These are phyloP conservation scores for Dothideomycetes sp. DNA, from an alignment of 2,329 filamentous ascomycete species.

Conservation along the genomic window DNA sequence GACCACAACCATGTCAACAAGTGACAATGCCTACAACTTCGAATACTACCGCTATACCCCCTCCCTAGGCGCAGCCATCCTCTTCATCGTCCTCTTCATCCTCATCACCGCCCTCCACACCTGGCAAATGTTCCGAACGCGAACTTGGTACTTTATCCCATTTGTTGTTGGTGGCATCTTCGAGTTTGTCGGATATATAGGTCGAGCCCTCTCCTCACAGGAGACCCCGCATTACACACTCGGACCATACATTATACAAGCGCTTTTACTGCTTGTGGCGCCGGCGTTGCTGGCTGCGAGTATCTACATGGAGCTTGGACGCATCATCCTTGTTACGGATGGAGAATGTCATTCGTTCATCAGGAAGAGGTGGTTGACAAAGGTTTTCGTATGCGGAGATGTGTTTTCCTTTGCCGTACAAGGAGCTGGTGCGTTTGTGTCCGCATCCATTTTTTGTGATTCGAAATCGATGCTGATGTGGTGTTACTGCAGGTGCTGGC, in stretches of 20 bases:
- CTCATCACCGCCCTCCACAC: conserved; percentile 23
- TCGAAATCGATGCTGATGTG: no score
- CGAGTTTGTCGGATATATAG: conserved; percentile 42
- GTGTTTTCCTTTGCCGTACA: conserved; percentile 38
- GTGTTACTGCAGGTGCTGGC: no score
- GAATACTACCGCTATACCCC: conserved; percentile 17
- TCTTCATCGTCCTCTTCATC: conserved; percentile 20
- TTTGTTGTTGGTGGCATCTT: conserved; percentile 44
- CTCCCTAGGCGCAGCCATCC: conserved; percentile 17
- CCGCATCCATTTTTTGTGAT: no score
- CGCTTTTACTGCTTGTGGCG: conserved; percentile 36
- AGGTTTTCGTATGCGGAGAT: conserved; percentile 38
- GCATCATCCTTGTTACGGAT: conserved; percentile 31
- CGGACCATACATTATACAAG: conserved; percentile 32
- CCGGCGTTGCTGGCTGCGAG: conserved; percentile 39
- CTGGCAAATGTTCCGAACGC: conserved; percentile 25
- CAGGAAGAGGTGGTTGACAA: conserved; percentile 32
- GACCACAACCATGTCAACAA: conserved; percentile 1
- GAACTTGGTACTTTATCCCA: conserved; percentile 41
- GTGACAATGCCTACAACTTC: conserved; percentile 10
- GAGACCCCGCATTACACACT: conserved; percentile 32
- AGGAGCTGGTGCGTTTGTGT: no score
- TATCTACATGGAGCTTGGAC: conserved; percentile 39
- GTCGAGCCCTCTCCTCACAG: conserved; percentile 32
- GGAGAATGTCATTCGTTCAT: conserved; percentile 33